Base-by-base conservation (phyloP, 23 red algal species). In the Gracilaria caudata region DNA sequence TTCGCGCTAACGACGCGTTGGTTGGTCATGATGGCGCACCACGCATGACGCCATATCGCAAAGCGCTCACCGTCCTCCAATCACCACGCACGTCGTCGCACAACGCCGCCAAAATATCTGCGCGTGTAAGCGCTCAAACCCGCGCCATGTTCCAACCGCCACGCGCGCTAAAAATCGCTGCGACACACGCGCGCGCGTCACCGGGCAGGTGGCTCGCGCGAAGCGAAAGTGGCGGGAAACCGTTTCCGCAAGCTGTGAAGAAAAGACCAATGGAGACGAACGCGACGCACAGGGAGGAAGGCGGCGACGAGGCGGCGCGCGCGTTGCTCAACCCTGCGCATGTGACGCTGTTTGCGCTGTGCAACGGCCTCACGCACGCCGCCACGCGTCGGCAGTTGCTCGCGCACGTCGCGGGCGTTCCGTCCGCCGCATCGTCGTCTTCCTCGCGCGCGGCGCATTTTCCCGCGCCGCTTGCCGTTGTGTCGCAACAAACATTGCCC, bases 231-330 rank as follows among this genome's bases (percentile, higher is more conserved):
- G 46, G 46, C 46, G 46, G 46, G 8, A 7, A 14, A 14, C 46
- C 8, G 46, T 14, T n/a, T n/a, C n/a, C n/a, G n/a, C n/a, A n/a
- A 51, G 46, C 46, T 4, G 54, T 21, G 54, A 12, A n/a, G 23
- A 20, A 21, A 21, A 57, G 45, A 49, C 7, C 7, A 7, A 49
- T 49, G 54, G 54, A 12, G 8, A 66, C 61, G 30, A 14, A 16
- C 61, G 61, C 29, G 11, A 57, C 54, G 61, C 57, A 3, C 23
- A 13, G 14, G 12, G 81, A 71, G 41, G 39, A 85, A 37, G 30
- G 21, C 17, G 37, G 60, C 30, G 80, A 86, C 57, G 65, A 86
- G 23, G 82, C 82, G 37, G 68, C 68, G n/a, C 82, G 82, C 68
- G 51, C 65, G 33, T 26, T 86, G 45, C 64, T 86, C 19, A 51